Evolutionary conservation across 306 rosid genomes (phyloP).

Genomic region (Casuarina cunninghamiana): DNA sequence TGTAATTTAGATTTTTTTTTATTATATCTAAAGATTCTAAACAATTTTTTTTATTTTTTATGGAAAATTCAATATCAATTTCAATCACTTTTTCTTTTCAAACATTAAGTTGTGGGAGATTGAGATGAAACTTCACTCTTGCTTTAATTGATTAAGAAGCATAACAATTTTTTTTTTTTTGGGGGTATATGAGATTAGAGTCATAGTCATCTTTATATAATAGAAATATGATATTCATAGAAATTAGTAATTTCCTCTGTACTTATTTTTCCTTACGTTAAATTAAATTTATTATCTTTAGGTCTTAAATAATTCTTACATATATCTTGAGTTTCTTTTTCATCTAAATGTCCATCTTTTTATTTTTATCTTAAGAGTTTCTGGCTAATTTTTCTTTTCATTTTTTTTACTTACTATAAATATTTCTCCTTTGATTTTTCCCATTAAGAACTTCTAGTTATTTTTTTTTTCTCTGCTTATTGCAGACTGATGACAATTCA

Average conservation of each 20-base stretch:
- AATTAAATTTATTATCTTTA: background rate
- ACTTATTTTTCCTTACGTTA: too few relatives aligned
- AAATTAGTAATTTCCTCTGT: background rate
- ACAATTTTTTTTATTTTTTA: background rate
- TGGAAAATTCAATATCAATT: background rate
- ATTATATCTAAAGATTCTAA: too few relatives aligned
- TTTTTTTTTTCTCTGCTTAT: background rate
- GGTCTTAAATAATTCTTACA: background rate
- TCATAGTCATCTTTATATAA: background rate
- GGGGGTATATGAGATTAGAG: background rate
- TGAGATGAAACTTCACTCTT: background rate
- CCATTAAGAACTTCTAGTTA: background rate
- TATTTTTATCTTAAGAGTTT: too few relatives aligned
- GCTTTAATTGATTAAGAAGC: background rate
- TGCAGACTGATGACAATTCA: constrained; percentile 57
- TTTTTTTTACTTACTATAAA: background rate
- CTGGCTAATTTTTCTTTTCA: too few relatives aligned
- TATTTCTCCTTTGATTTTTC: background rate
- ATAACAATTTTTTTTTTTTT: background rate
- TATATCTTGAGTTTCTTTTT: background rate
- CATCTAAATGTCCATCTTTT: background rate
- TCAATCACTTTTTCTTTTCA: background rate
- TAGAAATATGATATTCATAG: background rate
- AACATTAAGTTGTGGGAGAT: background rate
- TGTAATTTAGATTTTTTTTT: too few relatives aligned